Evolutionary conservation across 2,329 filamentous ascomycete species (phyloP).

Genomic region (Aspergillus novoparasiticus): DNA sequence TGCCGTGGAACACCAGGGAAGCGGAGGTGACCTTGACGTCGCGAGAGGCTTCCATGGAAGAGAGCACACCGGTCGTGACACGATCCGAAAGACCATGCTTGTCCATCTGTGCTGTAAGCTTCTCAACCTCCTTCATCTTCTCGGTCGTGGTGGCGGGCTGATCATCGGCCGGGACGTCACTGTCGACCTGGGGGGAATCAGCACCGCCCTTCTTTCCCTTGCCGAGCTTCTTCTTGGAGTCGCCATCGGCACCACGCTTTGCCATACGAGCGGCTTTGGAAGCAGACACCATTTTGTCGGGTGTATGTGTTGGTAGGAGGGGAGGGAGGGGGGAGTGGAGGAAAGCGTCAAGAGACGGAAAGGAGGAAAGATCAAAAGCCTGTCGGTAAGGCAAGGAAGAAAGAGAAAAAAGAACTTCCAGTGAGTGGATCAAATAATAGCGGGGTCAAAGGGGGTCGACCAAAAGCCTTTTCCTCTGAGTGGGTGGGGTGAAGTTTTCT

Average conservation of each 20-base stretch:
- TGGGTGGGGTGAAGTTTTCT: slow-evolving; percentile 24
- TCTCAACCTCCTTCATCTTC: slow-evolving; percentile 80
- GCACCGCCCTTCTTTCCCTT: slow-evolving; percentile 69
- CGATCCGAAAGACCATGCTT: slow-evolving; percentile 94
- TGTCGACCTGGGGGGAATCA: slow-evolving; percentile 65
- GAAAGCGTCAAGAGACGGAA: slow-evolving; percentile 20
- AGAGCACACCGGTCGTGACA: slow-evolving; percentile 94
- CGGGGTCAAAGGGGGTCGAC: slow-evolving; percentile 33
- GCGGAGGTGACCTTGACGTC: slow-evolving; percentile 96
- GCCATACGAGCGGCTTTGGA: slow-evolving; percentile 70
- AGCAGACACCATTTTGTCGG: slow-evolving; percentile 63
- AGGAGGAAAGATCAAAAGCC: slow-evolving; percentile 29
- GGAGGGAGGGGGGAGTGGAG: slow-evolving; percentile 12
- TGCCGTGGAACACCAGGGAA: slow-evolving; percentile 96
- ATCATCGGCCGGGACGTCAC: slow-evolving; percentile 61
- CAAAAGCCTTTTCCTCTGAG: slow-evolving; percentile 23
- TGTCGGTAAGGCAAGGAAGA: slow-evolving; percentile 17
- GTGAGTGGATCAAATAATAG: slow-evolving; percentile 35
- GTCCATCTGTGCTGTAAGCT: slow-evolving; percentile 90
- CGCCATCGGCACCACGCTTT: slow-evolving; percentile 66
- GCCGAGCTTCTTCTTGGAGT: slow-evolving; percentile 68
- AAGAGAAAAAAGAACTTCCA: slow-evolving; percentile 33
- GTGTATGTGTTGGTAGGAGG: slow-evolving; percentile 17
- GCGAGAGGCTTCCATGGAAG: slow-evolving; percentile 80
- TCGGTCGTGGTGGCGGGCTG: slow-evolving; percentile 69